A percentile compares a stretch with the other conserved stretches of the same genome.
phyloP scores from a whole-genome alignment of 495 filamentous ascomycete genomes.

The Cercophora sp. region DNA sequence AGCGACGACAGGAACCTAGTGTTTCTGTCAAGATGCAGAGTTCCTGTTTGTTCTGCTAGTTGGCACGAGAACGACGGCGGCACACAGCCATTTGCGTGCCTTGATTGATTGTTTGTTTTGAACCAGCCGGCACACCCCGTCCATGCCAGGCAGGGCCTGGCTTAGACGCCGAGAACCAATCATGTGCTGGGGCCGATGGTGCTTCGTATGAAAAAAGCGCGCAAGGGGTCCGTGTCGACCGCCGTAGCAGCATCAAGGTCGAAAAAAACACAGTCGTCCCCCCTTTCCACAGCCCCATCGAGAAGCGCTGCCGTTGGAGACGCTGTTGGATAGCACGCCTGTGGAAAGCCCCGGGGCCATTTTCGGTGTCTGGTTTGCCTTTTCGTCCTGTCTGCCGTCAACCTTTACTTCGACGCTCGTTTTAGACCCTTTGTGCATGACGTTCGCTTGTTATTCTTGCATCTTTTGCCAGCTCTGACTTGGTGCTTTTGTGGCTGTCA shows the following conservation, averaged over 20 bases:
- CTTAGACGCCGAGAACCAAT: conserved; percentile 24
- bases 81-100: conserved; percentile 17
- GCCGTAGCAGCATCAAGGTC: conserved; percentile 22
- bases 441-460: conserved; percentile 26
- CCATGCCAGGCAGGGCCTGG: conserved; percentile 17
- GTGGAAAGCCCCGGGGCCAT: conserved; percentile 10
- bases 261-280: conserved; percentile 24
- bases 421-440: conserved; percentile 26
- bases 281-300: conserved; percentile 22
- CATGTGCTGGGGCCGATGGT: conserved; percentile 12
- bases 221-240: conserved; percentile 11
- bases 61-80: neutral
- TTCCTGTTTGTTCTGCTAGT: neutral
- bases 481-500: neutral
- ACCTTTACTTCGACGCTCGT: conserved; percentile 29
- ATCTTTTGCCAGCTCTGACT: neutral
- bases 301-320: conserved; percentile 16
- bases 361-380: conserved; percentile 8
- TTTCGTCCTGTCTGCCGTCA: conserved; percentile 7
- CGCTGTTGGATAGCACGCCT: conserved; percentile 18
- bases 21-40: neutral
- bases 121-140: conserved; percentile 16
- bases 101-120: conserved; percentile 30
- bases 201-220: conserved; percentile 28
- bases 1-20: neutral